Evolutionary conservation across 371 early-diverging fungal species (phyloP), one percentile per base, ranked within the genome.

Genomic region (Mortierella sp.): DNA sequence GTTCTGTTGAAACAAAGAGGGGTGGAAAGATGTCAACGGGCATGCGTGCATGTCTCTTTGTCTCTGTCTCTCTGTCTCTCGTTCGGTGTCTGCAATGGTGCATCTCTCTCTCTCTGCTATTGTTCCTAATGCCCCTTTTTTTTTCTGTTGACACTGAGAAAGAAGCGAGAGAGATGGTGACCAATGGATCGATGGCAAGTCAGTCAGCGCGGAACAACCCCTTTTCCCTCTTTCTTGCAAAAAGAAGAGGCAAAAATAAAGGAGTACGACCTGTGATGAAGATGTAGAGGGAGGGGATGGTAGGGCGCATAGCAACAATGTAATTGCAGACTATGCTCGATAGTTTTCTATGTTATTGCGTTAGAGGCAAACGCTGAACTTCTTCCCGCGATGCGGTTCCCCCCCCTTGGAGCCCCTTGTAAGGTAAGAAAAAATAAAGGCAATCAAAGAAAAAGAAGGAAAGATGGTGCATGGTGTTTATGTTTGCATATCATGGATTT

Each of bases 1-100:
- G 63, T 60, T 18, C 63, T 60, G 63, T 60, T 60, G 63, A 60
- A 63, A 32, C 63, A 63, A 63, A 63, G 35, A 35, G 2, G 35
- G 63, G 18, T 5, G 35, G 14, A 29, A 3, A 35, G 58, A 27
- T 58, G 5, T 68, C 43, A 68, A 68, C 68, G 68, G 68, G 41
- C n/a, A 63, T 63, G 35, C 24, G 68, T 24, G 32, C 5, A 32
- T 60, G 35, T 24, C 21, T 63, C 2, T 14, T 41, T 41, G 4
- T 41, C 41, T 41, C 41, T 41, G 41, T 41, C 4, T 41, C 41
- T 41, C 41, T 7, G 58, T 29, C 4, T 41, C 41, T 41, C 41
- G 0, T 29, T 29, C 11, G 6, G 21, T 41, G 11, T 41, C 8
- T 41, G 24, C 68, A 38, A 68, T 24, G 68, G 11, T 68, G 41